phyloP scores from a whole-genome alignment of 176 grass and related monocot species.

The Elymus sibiricus region DNA sequence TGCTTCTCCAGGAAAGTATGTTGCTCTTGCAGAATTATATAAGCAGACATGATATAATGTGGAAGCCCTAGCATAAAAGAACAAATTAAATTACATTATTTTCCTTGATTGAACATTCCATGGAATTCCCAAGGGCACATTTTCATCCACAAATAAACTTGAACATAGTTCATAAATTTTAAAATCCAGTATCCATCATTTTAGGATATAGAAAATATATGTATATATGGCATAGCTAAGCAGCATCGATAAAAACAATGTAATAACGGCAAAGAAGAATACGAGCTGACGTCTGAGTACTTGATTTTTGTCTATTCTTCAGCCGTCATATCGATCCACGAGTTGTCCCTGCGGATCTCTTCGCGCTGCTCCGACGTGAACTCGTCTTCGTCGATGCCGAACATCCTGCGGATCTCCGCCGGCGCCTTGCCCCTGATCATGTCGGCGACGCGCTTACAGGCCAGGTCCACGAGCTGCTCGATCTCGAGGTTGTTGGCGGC shows the following conservation, averaged over 20 bases:
- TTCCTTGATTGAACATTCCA: neutral
- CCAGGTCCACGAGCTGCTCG: slow-evolving; percentile 25
- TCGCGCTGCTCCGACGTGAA: neutral
- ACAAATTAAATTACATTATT: neutral
- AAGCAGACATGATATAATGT: neutral
- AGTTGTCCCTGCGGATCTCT: slow-evolving; percentile 6
- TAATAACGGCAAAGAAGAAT: no score
- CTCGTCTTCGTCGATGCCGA: neutral
- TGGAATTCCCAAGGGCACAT: neutral
- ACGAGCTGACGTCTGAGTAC: neutral
- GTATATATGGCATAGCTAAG: neutral
- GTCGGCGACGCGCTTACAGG: slow-evolving; percentile 22
- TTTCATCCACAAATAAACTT: neutral
- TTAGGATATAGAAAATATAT: neutral
- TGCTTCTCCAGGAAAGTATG: no score
- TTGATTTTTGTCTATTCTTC: neutral
- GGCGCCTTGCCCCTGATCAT: neutral
- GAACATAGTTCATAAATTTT: neutral
- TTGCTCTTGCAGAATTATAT: neutral
- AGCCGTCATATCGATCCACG: neutral
- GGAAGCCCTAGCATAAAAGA: neutral
- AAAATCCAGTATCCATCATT: neutral
- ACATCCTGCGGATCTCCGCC: neutral
- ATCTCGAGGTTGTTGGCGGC: slow-evolving; percentile 24
- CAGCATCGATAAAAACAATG: neutral